Evolutionary conservation across 176 grass and related monocot genomes (phyloP).

Genomic region (Puccinellia tenuiflora): DNA sequence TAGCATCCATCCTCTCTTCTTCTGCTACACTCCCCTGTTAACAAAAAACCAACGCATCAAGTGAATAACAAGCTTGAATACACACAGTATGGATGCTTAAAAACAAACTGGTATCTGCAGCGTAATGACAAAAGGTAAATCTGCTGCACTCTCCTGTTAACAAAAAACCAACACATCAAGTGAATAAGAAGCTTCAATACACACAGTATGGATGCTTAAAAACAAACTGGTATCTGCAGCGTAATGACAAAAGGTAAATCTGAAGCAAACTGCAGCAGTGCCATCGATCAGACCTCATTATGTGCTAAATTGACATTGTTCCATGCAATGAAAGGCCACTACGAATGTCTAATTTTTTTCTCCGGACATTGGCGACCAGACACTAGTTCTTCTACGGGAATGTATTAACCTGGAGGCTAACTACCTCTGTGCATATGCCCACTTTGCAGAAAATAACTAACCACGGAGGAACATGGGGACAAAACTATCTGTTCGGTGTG

Average conservation of each 20-base stretch:
- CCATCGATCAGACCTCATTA: background rate
- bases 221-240: background rate
- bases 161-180: background rate
- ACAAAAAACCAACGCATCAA: background rate
- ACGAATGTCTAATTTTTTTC: background rate
- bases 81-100: background rate
- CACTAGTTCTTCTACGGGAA: background rate
- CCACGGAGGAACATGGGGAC: background rate
- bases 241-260: background rate
- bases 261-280: background rate
- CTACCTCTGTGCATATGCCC: background rate
- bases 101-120: background rate
- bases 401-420: background rate
- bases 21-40: constrained; percentile 5
- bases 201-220: background rate
- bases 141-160: constrained; percentile 5
- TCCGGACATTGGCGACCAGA: background rate
- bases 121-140: background rate
- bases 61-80: background rate
- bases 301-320: background rate
- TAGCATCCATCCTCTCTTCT: background rate
- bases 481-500: background rate
- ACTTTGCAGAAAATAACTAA: background rate
- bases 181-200: background rate
- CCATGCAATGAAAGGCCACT: background rate